These are phyloP conservation scores for Triangularia setosa DNA, from an alignment of 2,329 filamentous ascomycete genomes.

Conservation along the genomic window DNA sequence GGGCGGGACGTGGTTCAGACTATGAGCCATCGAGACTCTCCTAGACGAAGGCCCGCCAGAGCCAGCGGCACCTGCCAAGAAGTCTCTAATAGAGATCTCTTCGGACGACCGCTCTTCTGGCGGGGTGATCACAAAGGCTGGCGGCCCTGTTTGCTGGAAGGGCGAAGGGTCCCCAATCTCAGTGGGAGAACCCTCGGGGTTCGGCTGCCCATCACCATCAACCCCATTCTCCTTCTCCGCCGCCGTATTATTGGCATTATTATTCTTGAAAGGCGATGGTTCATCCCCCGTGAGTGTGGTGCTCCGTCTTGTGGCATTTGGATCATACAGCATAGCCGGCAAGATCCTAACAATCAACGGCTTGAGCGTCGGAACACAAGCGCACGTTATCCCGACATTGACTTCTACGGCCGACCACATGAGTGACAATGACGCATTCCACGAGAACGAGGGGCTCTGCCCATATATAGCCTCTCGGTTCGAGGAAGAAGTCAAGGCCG, in stretches of 20 bases:
- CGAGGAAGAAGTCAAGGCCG: conserved; percentile 35
- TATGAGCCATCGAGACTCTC: neutral
- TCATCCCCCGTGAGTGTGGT: conserved; percentile 28
- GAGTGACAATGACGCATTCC: conserved; percentile 77
- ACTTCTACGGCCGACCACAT: conserved; percentile 96
- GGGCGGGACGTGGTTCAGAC: neutral
- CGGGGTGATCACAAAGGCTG: neutral
- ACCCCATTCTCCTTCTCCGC: conserved; percentile 12
- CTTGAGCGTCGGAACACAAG: conserved; percentile 88
- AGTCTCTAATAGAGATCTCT: conserved; percentile 23
- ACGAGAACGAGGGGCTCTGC: conserved; percentile 52
- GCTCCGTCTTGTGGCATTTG: conserved; percentile 39
- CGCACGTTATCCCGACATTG: conserved; percentile 84
- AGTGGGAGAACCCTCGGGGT: neutral
- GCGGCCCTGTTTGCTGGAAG: neutral
- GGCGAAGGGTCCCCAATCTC: neutral
- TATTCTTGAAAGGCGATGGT: neutral
- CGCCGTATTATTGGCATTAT: conserved; percentile 11
- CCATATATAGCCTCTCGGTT: conserved; percentile 46
- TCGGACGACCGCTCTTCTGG: conserved; percentile 11
- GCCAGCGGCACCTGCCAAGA: conserved; percentile 13
- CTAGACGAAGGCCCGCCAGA: neutral
- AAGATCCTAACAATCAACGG: conserved; percentile 68
- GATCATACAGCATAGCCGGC: conserved; percentile 54
- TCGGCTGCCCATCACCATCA: conserved; percentile 21